These are phyloP conservation scores for Lenwebbia sp. DNA, from an alignment of 345 rosid genomes.

Conservation along the genomic window DNA sequence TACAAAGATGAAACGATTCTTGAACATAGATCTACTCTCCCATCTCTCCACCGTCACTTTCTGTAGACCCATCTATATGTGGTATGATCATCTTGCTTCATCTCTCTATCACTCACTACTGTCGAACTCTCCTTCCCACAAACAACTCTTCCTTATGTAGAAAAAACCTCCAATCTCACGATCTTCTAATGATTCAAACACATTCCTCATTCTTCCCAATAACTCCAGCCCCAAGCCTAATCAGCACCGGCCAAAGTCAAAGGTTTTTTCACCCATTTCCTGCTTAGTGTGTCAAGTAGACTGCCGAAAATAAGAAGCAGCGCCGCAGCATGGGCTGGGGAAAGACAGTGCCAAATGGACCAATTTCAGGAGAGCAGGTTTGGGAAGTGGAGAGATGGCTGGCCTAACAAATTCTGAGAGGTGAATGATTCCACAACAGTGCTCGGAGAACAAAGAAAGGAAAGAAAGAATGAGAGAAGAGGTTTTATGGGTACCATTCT, in stretches of 20 bases:
- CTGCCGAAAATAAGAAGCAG: background rate
- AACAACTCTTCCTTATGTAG: background rate
- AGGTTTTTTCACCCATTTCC: background rate
- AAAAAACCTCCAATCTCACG: background rate
- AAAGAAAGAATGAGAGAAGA: background rate
- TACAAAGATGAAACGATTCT: background rate
- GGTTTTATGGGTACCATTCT: background rate
- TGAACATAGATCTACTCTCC: background rate
- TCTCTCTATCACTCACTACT: background rate
- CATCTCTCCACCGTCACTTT: background rate
- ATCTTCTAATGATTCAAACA: background rate
- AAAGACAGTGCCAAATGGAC: background rate
- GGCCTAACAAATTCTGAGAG: background rate
- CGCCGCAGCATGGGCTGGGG: background rate
- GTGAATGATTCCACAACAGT: background rate
- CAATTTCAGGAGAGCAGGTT: background rate
- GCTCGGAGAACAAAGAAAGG: background rate
- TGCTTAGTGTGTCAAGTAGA: no score
- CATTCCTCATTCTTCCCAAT: background rate
- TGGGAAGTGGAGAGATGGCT: background rate
- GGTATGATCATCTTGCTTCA: background rate
- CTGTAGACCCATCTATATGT: background rate
- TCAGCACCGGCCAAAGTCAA: background rate
- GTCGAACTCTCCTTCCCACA: background rate
- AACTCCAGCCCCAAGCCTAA: background rate